Base-by-base conservation (phyloP, 257 asterid genomes). In the Przewalskia tangutica region DNA sequence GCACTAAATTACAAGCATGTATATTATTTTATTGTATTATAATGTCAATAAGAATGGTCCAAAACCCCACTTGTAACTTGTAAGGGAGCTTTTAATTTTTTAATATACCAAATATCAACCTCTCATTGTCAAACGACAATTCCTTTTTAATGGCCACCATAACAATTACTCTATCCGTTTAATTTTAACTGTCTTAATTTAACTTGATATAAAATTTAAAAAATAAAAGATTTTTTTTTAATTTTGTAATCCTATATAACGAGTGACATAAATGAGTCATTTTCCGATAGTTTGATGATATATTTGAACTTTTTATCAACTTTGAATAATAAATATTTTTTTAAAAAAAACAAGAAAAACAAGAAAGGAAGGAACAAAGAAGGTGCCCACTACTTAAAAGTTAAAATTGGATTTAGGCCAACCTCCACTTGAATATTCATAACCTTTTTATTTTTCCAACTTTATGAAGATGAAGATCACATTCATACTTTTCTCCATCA, bases 341-440 rank as follows among this genome's bases (percentile, higher is more conserved):
- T n/a, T n/a, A n/a, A n/a, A 27, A 46, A 7, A 46, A 46, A 7
- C 0, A 46, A 46, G 11, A 46, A 51, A 51, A 12, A 54, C 53
- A 48, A 48, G 1, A 0, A 16, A 7, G 4, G 53, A 70, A 46
- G 0, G 54, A 73, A 60, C 32, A 13, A 40, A 60, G 82, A 60
- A 18, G 60, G 60, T 62, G 62, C 3, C 60, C 79, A 23, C 79
- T 23, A 12, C 23, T 48, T 73, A 48, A 36, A 8, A 27, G 32
- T 27, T 27, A 27, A 27, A 27, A 27, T 68, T 4, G 53, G 17
- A 68, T 68, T 68, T 68, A 55, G 12, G 50, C 75, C 75, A 66
- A 66, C 75, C 75, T 53, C 56, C 27, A 65, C 38, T 80, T 82
- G 81, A 77, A 87, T 83, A 82, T 82, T 83, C 84, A 6, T 34